Conservation (phyloP, 345 rosid species). For the Salix viminalis region DNA sequence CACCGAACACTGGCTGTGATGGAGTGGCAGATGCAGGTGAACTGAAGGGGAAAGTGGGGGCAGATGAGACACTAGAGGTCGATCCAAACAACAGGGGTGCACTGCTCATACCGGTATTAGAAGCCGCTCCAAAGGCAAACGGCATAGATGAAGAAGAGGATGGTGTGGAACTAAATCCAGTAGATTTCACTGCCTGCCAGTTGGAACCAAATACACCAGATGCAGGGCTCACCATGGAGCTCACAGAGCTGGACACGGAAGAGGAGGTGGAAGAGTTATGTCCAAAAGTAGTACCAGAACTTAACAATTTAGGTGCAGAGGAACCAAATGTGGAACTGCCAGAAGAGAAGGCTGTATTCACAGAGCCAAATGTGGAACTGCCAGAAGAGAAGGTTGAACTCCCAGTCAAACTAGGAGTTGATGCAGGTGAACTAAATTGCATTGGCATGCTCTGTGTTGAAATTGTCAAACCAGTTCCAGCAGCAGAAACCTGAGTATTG, state of each 20-base stretch:
- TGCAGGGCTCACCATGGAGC: slow-evolving; percentile 39
- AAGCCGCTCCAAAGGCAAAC: slow-evolving; percentile 47
- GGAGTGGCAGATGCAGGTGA: slow-evolving; percentile 42
- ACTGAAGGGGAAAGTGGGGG: slow-evolving; percentile 45
- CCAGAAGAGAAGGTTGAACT: slow-evolving; percentile 41
- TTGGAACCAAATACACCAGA: slow-evolving; percentile 46
- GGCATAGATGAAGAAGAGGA: slow-evolving; percentile 42
- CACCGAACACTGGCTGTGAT: slow-evolving; percentile 48
- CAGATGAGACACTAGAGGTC: slow-evolving; percentile 38
- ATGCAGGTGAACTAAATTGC: slow-evolving; percentile 46
- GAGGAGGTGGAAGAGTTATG: slow-evolving; percentile 32
- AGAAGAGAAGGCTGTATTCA: slow-evolving; percentile 33
- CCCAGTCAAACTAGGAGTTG: slow-evolving; percentile 45
- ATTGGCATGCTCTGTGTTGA: slow-evolving; percentile 47
- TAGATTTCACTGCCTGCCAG: slow-evolving; percentile 48
- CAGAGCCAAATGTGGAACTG: slow-evolving; percentile 39
- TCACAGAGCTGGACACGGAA: slow-evolving; percentile 33
- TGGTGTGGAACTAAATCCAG: slow-evolving; percentile 39
- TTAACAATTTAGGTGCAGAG: slow-evolving; percentile 40
- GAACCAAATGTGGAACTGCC: slow-evolving; percentile 46
- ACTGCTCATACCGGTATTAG: slow-evolving; percentile 31
- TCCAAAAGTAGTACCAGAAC: slow-evolving; percentile 52
- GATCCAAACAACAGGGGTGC: slow-evolving; percentile 49
- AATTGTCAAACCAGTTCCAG: slow-evolving; percentile 40
- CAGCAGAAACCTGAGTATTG: slow-evolving; percentile 37